Evolutionary conservation across 2,329 filamentous ascomycete genomes (phyloP).

Genomic region (Gyromitra esculenta): DNA sequence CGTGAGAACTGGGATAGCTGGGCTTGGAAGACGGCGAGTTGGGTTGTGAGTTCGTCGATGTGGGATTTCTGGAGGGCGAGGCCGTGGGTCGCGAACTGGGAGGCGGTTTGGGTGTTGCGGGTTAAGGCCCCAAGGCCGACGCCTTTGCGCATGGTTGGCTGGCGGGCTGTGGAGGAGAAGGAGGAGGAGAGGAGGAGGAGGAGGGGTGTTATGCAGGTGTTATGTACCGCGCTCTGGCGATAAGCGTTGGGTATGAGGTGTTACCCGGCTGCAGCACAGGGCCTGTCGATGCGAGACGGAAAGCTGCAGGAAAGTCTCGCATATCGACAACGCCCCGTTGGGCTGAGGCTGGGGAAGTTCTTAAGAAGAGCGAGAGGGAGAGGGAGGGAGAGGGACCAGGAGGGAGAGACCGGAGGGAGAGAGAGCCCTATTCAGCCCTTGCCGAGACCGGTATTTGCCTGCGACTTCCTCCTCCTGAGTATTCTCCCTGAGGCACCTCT

Average conservation of each 20-base stretch:
- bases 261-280: conserved; percentile 33
- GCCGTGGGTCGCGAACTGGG: conserved; percentile 91
- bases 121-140: conserved; percentile 92
- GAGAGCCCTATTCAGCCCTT: background rate
- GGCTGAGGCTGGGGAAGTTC: background rate
- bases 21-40: conserved; percentile 94
- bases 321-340: conserved; percentile 11
- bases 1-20: conserved; percentile 93
- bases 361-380: background rate
- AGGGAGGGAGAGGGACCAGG: background rate
- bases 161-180: background rate
- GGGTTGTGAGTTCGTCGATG: conserved; percentile 84
- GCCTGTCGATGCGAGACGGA: background rate
- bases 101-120: conserved; percentile 81
- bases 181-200: background rate
- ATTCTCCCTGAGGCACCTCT: background rate
- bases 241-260: background rate
- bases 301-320: background rate
- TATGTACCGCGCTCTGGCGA: background rate
- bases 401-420: background rate
- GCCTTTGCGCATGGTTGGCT: conserved; percentile 70
- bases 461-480: background rate
- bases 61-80: conserved; percentile 85
- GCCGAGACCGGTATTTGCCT: background rate
- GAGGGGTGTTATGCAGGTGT: background rate